Evolutionary conservation across 495 filamentous ascomycete genomes (phyloP), one percentile per base, ranked within the genome.

Genomic region (Penicillium diatomitis): DNA sequence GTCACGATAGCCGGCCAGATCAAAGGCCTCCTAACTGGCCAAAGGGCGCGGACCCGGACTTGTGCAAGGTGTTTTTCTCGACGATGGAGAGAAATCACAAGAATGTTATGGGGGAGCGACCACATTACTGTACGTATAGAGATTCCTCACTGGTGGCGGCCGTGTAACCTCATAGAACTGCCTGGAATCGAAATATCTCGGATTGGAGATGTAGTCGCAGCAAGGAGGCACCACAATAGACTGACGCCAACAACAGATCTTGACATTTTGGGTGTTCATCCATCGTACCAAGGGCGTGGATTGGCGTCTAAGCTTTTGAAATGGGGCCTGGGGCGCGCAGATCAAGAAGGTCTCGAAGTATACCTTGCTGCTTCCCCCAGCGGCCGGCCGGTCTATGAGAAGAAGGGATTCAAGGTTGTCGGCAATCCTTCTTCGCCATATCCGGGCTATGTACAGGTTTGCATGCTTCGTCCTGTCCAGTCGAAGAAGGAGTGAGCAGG

Each of bases 311-410:
- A 55, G 27, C 45, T 78, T 0, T 56, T 70, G 5, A 54, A 63
- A 44, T 76, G 67, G 69, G 75, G 71, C 11, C 51, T 74, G 30
- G 54, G 58, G 0, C 55, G 64, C 5, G 68, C 67, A 5, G 69
- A 76, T 40, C 55, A 62, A 12, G 58, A 66, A 29, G 49, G 54
- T 1, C 49, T 76, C 7, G 70, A 73, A 48, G 52, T 56, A 11
- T 73, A 62, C 40, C 52, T 73, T 7, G 56, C 60, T 7, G 52
- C 61, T 6, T 69, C 69, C 31, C 61, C 62, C 4, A 49, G 43
- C 10, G 69, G 64, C 6, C 59, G 53, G 28, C 54, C 56, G 0
- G 8, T 73, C 27, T 71, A 70, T 53, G 46, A 56, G 36, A 70
- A 60, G 31, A 41, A 55, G 45, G 68, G 61, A 12, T 73, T 73